A percentile compares a stretch with the other conserved stretches of the same genome.
These are phyloP conservation scores for Naganishia friedmannii DNA, from an alignment of 768 basidiomycete species.

Conservation along the genomic window DNA sequence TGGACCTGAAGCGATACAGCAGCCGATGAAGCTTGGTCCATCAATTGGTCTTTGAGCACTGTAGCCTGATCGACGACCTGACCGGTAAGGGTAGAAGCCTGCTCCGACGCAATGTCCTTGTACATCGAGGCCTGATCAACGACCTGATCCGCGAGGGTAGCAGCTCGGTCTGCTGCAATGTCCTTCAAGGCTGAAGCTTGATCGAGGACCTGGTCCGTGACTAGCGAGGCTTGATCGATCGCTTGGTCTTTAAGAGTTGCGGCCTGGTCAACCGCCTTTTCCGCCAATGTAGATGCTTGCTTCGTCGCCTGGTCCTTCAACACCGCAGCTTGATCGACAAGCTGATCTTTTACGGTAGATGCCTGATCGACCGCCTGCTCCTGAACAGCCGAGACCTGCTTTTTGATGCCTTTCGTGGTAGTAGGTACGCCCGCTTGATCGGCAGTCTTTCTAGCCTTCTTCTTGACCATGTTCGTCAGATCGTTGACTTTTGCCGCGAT, in stretches of 20 bases:
- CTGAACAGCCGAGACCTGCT: background rate
- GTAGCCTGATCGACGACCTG: constrained; percentile 17
- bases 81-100: background rate
- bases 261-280: background rate
- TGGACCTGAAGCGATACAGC: constrained; percentile 8
- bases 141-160: constrained; percentile 5
- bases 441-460: constrained; percentile 63
- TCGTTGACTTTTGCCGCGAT: constrained; percentile 66
- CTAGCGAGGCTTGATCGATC: background rate
- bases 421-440: constrained; percentile 30
- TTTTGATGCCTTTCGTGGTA: background rate
- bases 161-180: background rate
- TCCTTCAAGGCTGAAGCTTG: background rate
- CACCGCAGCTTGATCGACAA: background rate
- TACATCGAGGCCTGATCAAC: constrained; percentile 3
- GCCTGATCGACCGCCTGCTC: constrained; percentile 7
- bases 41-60: constrained; percentile 3
- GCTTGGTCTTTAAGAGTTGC: background rate
- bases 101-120: background rate
- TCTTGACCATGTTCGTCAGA: constrained; percentile 76
- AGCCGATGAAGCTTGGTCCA: constrained; percentile 16
- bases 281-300: background rate
- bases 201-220: constrained; percentile 9
- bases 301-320: background rate
- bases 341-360: constrained; percentile 2